These are phyloP conservation scores for Sporisorium graminicola DNA, from an alignment of 1,284 basidiomycete species.

Conservation along the genomic window DNA sequence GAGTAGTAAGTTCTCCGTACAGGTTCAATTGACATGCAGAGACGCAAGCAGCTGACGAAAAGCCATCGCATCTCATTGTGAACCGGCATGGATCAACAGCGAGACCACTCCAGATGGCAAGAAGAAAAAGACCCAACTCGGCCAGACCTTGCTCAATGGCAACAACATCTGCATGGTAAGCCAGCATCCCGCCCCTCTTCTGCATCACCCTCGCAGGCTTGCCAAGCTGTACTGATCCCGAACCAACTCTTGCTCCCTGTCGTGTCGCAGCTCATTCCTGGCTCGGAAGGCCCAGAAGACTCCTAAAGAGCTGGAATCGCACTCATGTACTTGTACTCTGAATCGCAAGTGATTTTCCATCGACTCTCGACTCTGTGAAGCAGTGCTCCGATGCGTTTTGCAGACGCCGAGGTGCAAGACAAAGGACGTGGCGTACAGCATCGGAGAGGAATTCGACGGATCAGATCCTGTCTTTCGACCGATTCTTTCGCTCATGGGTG, in stretches of 20 bases:
- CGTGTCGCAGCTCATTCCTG: conserved; percentile 48
- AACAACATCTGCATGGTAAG: conserved; percentile 97
- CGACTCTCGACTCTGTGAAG: neutral
- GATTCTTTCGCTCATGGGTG: neutral
- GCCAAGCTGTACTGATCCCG: neutral
- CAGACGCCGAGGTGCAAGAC: neutral
- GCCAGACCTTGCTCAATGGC: conserved; percentile 93
- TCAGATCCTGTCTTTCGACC: neutral
- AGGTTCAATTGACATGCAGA: neutral
- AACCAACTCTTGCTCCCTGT: no score
- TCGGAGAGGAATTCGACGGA: neutral
- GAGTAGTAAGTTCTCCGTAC: conserved; percentile 95
- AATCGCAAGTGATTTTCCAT: neutral
- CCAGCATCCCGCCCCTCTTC: neutral
- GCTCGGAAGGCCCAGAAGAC: conserved; percentile 52
- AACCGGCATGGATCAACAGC: conserved; percentile 74
- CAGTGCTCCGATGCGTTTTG: neutral
- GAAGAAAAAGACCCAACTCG: conserved; percentile 83
- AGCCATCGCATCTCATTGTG: neutral
- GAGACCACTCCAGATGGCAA: conserved; percentile 85
- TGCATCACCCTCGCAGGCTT: neutral
- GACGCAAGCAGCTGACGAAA: no score
- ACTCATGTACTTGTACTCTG: conserved; percentile 35
- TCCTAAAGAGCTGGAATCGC: neutral
- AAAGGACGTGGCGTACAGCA: neutral